Evolutionary conservation across 495 filamentous ascomycete species (phyloP), one percentile per base, ranked within the genome.

Genomic region (Penicillium tannophilum): DNA sequence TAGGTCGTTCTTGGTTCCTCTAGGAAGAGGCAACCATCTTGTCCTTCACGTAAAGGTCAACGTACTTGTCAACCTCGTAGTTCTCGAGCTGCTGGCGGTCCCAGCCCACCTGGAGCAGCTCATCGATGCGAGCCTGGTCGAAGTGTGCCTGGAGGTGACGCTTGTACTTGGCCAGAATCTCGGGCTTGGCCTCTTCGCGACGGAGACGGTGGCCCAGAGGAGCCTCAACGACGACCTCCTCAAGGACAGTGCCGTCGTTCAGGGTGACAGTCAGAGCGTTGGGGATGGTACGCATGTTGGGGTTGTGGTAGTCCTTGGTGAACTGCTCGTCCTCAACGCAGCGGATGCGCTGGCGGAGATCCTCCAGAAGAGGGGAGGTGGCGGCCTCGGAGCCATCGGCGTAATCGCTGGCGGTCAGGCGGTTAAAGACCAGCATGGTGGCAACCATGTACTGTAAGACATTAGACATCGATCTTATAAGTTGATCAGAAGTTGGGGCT

Each of bases 321-420:
- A 93, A 98, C 74, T 93, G 85, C 57, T 90, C 88, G 75, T 98
- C 95, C 79, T 98, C 94, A 39, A 97, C 89, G 74, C 94, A 98
- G 70, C 84, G 84, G 79, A 98, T 98, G 78, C 88, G 89, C 76
- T 92, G 79, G 71, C 94, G 88, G 54, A 98, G 88, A 20, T 86
- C 87, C 76, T 97, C 94, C 45, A 98, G 85, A 42, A 97, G 85
- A 28, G 43, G 86, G 19, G 91, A 95, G 51, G 92, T 92, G 50
- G 94, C 94, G 54, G 95, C 91, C 76, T 96, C 92, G 67, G 84
- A 81, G 65, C 90, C 91, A 70, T 98, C 94, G 26, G 87, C 87
- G 80, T 98, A 98, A 78, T 98, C 94, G 42, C 78, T 86, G 23
- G 94, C 92, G 50, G 91, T 89, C 45, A 98, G 86, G 53, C 94